Percentiles rank a stretch among this genome's conserved stretches.
These are phyloP conservation scores for Aspergillus puulaauensis DNA, from an alignment of 2,329 filamentous ascomycete species.

Conservation along the genomic window DNA sequence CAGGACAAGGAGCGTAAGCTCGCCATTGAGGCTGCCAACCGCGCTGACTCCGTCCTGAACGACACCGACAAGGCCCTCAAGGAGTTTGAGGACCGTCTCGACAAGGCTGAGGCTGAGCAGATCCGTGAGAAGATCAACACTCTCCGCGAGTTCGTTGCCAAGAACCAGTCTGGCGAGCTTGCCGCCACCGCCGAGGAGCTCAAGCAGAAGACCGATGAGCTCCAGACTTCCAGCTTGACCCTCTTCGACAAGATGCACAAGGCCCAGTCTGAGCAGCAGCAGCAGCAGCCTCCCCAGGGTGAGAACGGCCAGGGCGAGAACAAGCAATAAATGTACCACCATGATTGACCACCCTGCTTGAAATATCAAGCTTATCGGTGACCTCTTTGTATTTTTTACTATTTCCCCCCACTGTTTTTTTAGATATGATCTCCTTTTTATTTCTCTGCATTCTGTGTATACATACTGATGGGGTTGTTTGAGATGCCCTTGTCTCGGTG, in stretches of 20 bases:
- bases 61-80: constrained; percentile 98
- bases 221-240: constrained; percentile 92
- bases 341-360: constrained; percentile 18
- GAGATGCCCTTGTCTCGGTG: constrained; percentile 29
- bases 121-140: constrained; percentile 90
- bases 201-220: constrained; percentile 98
- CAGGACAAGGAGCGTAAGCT: constrained; percentile 95
- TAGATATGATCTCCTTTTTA: constrained; percentile 27
- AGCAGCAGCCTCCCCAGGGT: constrained; percentile 51
- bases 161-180: constrained; percentile 92
- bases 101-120: constrained; percentile 90
- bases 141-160: constrained; percentile 86
- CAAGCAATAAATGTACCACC: constrained; percentile 57
- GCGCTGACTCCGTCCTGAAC: constrained; percentile 91
- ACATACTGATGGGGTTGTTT: constrained; percentile 35
- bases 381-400: constrained; percentile 19
- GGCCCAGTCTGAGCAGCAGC: constrained; percentile 69
- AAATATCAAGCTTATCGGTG: constrained; percentile 2
- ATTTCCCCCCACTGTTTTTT: constrained; percentile 19
- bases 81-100: constrained; percentile 92
- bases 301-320: constrained; percentile 57
- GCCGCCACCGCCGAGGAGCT: constrained; percentile 84
- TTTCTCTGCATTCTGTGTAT: constrained; percentile 33
- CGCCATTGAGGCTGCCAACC: constrained; percentile 95
- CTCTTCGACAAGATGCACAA: constrained; percentile 99